Percentiles rank a stretch among this genome's conserved stretches.
phyloP scores from a whole-genome alignment of 1,139 yeast species.

The Suhomyces choctaworum region DNA sequence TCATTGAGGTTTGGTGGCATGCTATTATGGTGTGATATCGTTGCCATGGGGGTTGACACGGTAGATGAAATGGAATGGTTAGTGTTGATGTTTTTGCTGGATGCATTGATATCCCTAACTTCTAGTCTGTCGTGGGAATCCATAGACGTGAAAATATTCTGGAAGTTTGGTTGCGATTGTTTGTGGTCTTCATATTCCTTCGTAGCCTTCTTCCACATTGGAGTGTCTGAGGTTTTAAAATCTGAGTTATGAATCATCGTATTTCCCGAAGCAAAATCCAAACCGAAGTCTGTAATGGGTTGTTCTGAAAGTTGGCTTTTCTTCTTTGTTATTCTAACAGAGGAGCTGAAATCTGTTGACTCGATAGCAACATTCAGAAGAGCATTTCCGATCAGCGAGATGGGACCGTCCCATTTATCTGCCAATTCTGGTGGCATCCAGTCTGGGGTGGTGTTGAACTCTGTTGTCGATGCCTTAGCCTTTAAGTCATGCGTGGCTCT shows the following conservation, averaged over 20 bases:
- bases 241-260: conserved; percentile 42
- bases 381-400: conserved; percentile 3
- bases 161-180: conserved; percentile 32
- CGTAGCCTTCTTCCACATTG: conserved; percentile 41
- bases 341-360: conserved; percentile 26
- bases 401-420: conserved; percentile 35
- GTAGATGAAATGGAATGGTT: conserved; percentile 38
- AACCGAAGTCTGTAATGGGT: conserved; percentile 17
- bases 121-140: conserved; percentile 16
- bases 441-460: conserved; percentile 36
- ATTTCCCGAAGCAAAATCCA: conserved; percentile 28
- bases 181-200: conserved; percentile 31
- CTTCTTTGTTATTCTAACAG: conserved; percentile 32
- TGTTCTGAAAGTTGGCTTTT: conserved; percentile 1
- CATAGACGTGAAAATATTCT: conserved; percentile 31
- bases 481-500: conserved; percentile 4
- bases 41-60: conserved; percentile 35
- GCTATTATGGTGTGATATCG: conserved; percentile 18
- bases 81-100: conserved; percentile 4
- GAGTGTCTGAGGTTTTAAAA: conserved; percentile 26
- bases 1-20: conserved; percentile 17
- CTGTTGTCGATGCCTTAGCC: conserved; percentile 5
- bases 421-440: conserved; percentile 49
- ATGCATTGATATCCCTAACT: conserved; percentile 6
- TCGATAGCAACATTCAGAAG: conserved; percentile 10